A percentile compares a stretch with the other conserved stretches of the same genome.
phyloP scores from a whole-genome alignment of 202 grass and related monocot genomes.

The Thinopyrum obtusiflorum region DNA sequence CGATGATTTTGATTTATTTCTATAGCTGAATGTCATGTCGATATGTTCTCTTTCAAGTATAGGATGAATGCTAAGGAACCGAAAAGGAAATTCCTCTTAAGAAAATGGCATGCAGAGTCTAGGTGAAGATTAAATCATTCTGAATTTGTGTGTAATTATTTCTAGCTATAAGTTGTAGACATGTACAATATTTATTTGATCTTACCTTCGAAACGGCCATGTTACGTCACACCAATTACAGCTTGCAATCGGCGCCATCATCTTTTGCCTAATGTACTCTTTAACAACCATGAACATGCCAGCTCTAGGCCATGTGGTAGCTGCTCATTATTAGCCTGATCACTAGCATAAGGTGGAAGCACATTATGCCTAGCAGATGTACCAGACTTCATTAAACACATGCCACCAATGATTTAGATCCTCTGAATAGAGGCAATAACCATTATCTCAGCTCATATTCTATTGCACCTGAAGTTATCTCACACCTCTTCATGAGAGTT shows the following conservation, averaged over 20 bases:
- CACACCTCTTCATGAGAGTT: background rate
- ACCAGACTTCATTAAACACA: background rate
- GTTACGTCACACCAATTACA: background rate
- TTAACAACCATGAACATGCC: background rate
- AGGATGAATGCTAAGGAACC: background rate
- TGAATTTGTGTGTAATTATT: background rate
- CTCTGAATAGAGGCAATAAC: background rate
- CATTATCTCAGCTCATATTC: background rate
- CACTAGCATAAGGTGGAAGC: background rate
- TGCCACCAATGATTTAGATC: background rate
- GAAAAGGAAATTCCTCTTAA: background rate
- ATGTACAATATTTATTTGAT: background rate
- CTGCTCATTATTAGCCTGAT: background rate
- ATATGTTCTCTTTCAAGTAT: background rate
- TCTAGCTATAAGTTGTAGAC: background rate
- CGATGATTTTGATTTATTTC: background rate
- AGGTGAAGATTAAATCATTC: background rate
- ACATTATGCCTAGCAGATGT: background rate
- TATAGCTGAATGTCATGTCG: background rate
- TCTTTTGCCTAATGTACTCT: background rate
- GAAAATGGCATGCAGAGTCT: background rate
- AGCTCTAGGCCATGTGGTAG: conserved; percentile 15
- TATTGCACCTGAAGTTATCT: background rate
- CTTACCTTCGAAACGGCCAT: background rate
- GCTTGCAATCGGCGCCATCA: background rate